phyloP scores from a whole-genome alignment of 2,329 filamentous ascomycete species.

The Fusarium sp. region DNA sequence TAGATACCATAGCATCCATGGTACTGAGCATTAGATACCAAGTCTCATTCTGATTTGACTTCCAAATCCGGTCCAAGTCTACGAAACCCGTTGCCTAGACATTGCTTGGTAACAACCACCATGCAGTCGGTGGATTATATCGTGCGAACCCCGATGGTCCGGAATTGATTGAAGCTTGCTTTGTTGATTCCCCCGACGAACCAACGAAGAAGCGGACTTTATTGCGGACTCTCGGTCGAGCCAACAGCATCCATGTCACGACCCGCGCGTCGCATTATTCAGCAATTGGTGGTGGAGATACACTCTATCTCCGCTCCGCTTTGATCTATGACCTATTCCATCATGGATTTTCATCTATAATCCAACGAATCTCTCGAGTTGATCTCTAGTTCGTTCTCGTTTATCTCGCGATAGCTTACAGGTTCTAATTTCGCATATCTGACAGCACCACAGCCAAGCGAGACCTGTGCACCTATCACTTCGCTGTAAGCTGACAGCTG shows the following conservation, averaged over 20 bases:
- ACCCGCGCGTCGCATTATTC: constrained; percentile 29
- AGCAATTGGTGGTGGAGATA: constrained; percentile 18
- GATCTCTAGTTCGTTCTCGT: neutral
- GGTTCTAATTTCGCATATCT: neutral
- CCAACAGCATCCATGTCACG: neutral
- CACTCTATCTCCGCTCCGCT: constrained; percentile 32
- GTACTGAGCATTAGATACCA: neutral
- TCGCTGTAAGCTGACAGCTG: constrained; percentile 23
- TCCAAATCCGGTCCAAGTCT: neutral
- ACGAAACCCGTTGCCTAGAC: neutral
- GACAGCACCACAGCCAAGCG: neutral
- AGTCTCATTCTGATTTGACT: too few relatives aligned
- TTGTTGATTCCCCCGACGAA: neutral
- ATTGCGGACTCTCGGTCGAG: constrained; percentile 18
- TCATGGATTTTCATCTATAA: constrained; percentile 5
- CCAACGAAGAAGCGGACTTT: constrained; percentile 24
- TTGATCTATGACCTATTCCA: constrained; percentile 16
- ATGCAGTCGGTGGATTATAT: neutral
- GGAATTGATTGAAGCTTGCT: neutral
- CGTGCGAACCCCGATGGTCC: constrained; percentile 12
- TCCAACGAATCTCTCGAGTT: neutral
- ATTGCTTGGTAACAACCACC: constrained; percentile 16
- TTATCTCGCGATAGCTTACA: neutral
- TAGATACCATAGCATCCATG: neutral
- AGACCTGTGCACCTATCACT: constrained; percentile 1